Evolutionary conservation across 306 rosid species (phyloP).

Genomic region (Prunus kanzakura): DNA sequence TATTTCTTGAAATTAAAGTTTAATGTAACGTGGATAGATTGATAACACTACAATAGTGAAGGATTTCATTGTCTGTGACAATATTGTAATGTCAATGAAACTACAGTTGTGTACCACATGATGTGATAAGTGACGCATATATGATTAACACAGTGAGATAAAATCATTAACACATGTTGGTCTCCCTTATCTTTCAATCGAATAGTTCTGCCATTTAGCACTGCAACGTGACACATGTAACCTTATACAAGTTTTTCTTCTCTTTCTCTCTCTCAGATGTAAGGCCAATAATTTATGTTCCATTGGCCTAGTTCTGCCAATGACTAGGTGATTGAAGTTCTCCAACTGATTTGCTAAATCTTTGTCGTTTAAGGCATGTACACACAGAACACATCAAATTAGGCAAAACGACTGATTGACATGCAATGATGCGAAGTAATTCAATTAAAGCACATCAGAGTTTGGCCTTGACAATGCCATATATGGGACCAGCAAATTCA

Average conservation of each 20-base stretch:
- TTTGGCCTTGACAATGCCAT: slow-evolving; percentile 1
- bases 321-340: slow-evolving; percentile 20
- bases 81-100: too few species aligned
- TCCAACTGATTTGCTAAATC: slow-evolving; percentile 29
- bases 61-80: too few species aligned
- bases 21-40: too few species aligned
- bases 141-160: too few species aligned
- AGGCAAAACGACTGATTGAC: slow-evolving; percentile 31
- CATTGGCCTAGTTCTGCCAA: slow-evolving; percentile 23
- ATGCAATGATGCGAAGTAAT: neutral
- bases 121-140: too few species aligned
- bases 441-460: neutral
- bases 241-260: neutral
- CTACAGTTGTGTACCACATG: too few species aligned
- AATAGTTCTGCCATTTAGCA: too few species aligned
- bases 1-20: too few species aligned
- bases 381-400: slow-evolving; percentile 33
- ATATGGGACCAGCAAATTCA: slow-evolving; percentile 24
- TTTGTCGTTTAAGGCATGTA: slow-evolving; percentile 43
- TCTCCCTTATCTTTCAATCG: too few species aligned
- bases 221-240: too few species aligned
- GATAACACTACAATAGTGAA: too few species aligned
- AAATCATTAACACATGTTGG: too few species aligned
- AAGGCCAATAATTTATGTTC: slow-evolving; percentile 12
- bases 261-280: neutral